Base-by-base conservation (phyloP, 2,329 filamentous ascomycete species). In the Neoscytalidium dimidiatum region DNA sequence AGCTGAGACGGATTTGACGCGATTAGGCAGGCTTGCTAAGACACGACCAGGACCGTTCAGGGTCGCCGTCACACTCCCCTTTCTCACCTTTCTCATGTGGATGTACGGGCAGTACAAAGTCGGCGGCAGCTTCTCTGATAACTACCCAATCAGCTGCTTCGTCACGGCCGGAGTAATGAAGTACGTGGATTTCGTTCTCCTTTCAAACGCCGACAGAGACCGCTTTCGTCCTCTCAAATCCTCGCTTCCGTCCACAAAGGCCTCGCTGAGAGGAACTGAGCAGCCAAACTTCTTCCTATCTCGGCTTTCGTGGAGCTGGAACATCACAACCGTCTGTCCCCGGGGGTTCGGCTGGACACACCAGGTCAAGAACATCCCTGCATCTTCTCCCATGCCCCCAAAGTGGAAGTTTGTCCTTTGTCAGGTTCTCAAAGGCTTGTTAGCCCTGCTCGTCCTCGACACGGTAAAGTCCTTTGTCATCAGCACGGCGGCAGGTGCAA, bases 261-360 rank as follows among this genome's bases (percentile, higher is more conserved):
- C 52, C 1, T 21, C 31, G 21, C n/a, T 14, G 6, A 21, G 31
- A 8, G 23, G 11, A 13, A 33, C n/a, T 11, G n/a, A 5, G 17
- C 13, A 21, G n/a, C 31, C 38, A 5, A 9, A 3, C 9, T 13
- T 17, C 9, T 41, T 41, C n/a, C 5, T 41, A 4, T 17, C 9
- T 4, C 38, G 52, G 21, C 21, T 41, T 11, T n/a, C 11, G 17
- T 56, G 52, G 52, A 23, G n/a, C 52, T 41, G 31, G 7, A 38
- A 38, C 31, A 21, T 56, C n/a, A n/a, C 73, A 3, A 35, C 62
- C 0, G 65, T 65, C 7, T 69, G 68, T 26, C 68, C 61, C 9
- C 66, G 73, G 14, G 72, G 71, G 51, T 57, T 68, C 0, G 72
- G 73, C 4, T 75, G 73, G 73, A 71, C 69, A 8, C 62, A 68